Evolutionary conservation across 2,329 filamentous ascomycete genomes (phyloP), one percentile per base, ranked within the genome.

Genomic region (Fusarium sp.): DNA sequence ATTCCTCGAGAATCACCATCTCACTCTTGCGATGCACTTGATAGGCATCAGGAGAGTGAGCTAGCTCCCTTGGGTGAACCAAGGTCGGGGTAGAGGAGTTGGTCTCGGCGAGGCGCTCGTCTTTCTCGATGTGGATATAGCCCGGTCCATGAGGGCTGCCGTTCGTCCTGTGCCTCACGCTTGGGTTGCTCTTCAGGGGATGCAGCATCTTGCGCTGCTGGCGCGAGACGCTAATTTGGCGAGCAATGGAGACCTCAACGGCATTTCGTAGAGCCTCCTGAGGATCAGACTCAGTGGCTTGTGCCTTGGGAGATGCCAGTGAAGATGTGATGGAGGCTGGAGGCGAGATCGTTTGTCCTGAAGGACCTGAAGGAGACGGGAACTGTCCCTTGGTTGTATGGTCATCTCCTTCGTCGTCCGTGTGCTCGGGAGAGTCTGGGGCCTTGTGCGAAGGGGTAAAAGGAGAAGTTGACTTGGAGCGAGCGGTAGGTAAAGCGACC

Each of bases 191-290:
- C 71, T 83, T 80, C 39, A 88, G 77, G 14, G 87, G 86, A n/a
- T 84, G 82, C 19, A 90, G 78, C 65, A 90, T 78, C 72, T 85
- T 83, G 19, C 86, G 82, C 75, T 91, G 89, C 76, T 88, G 83
- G 14, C 85, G 80, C 14, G 88, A 90, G 25, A 91, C 81, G 67
- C 86, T 90, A 68, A 92, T 90, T 75, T 91, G 88, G 2, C 90
- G 82, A 1, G 89, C 89, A 68, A 92, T 91, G 3, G 88, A 90
- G 45, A 90, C 82, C 75, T 90, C 86, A 6, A 89, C 88, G 3
- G 88, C 86, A 43, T 83, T 83, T 65, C 84, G 83, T 15, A 86
- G 76, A 8, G 79, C 81, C 22, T 72, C 69, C 3, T 70, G 68
- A 9, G 71, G 62, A 20, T 73, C 60, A 9, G 54, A 17, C 17